phyloP scores from a whole-genome alignment of 805 yeast genomes.

The Myxozyma neglecta region DNA sequence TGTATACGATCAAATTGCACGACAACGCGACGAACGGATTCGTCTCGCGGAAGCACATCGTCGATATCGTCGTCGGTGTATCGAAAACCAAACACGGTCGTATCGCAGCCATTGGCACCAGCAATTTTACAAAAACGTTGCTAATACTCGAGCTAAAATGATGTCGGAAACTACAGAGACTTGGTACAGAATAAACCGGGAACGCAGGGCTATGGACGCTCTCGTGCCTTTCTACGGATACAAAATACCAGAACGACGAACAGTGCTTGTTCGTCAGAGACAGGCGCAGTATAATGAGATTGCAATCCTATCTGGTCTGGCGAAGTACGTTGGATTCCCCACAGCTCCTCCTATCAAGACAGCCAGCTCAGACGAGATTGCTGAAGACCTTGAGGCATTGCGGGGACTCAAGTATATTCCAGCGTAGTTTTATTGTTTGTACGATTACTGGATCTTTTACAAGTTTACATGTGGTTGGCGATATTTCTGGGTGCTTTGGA shows the following conservation, averaged over 20 bases:
- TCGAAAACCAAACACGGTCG: constrained; percentile 78
- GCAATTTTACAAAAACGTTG: constrained; percentile 50
- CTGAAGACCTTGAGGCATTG: constrained; percentile 69
- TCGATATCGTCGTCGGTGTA: constrained; percentile 70
- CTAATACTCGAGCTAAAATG: constrained; percentile 65
- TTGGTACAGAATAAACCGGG: constrained; percentile 92
- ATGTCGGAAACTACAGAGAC: constrained; percentile 71
- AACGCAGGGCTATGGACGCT: constrained; percentile 77
- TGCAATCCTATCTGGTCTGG: constrained; percentile 66
- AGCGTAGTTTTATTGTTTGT: neutral
- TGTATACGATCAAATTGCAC: constrained; percentile 49
- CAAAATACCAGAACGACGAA: constrained; percentile 45
- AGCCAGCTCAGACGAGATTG: constrained; percentile 69
- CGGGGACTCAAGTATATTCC: constrained; percentile 40
- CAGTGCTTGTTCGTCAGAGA: constrained; percentile 63
- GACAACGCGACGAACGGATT: constrained; percentile 70
- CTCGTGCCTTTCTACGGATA: constrained; percentile 50
- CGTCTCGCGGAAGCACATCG: constrained; percentile 51
- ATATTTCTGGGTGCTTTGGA: too few relatives aligned
- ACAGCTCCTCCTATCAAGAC: constrained; percentile 69
- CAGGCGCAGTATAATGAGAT: constrained; percentile 67
- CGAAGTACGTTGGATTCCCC: constrained; percentile 73
- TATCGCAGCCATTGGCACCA: constrained; percentile 80
- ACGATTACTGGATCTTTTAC: neutral
- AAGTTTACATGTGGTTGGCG: neutral